phyloP scores from a whole-genome alignment of 1,284 basidiomycete genomes.

The Malassezia sympodialis region DNA sequence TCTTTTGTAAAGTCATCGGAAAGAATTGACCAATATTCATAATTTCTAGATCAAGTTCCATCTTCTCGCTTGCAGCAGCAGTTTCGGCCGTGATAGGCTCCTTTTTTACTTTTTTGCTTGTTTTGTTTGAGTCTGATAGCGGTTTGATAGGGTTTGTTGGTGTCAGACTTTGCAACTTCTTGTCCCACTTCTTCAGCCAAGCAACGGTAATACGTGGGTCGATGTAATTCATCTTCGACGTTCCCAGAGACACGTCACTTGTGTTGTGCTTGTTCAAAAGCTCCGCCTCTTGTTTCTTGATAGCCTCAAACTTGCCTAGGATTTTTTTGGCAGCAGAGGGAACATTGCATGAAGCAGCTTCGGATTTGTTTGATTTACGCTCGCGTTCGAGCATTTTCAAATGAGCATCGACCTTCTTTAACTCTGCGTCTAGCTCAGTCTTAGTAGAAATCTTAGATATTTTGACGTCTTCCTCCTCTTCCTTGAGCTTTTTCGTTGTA shows the following conservation, averaged over 20 bases:
- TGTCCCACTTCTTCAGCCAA: conserved; percentile 47
- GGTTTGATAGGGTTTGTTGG: conserved; percentile 12
- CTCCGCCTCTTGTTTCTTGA: conserved; percentile 43
- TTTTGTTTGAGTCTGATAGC: conserved; percentile 11
- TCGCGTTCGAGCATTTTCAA: conserved; percentile 69
- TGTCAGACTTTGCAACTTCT: conserved; percentile 21
- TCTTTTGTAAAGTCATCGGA: conserved; percentile 45
- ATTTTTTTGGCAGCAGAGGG: conserved; percentile 59
- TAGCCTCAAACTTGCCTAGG: conserved; percentile 44
- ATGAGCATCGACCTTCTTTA: conserved; percentile 65
- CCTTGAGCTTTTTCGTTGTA: conserved; percentile 23
- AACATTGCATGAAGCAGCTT: conserved; percentile 49
- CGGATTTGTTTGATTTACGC: conserved; percentile 64
- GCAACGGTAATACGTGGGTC: conserved; percentile 46
- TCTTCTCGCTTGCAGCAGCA: conserved; percentile 37
- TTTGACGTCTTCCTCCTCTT: conserved; percentile 32
- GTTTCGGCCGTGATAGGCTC: conserved; percentile 19
- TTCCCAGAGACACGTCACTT: conserved; percentile 41
- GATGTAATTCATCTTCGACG: conserved; percentile 48
- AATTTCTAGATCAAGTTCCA: conserved; percentile 39
- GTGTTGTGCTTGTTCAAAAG: conserved; percentile 43
- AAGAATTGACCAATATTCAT: conserved; percentile 43
- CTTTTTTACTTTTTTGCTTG: conserved; percentile 26
- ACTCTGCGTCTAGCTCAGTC: conserved; percentile 52
- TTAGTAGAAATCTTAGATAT: conserved; percentile 27